A percentile compares a stretch with the other conserved stretches of the same genome.
Conservation (phyloP, 352 stramenopile genomes). For the Globisporangium polare region DNA sequence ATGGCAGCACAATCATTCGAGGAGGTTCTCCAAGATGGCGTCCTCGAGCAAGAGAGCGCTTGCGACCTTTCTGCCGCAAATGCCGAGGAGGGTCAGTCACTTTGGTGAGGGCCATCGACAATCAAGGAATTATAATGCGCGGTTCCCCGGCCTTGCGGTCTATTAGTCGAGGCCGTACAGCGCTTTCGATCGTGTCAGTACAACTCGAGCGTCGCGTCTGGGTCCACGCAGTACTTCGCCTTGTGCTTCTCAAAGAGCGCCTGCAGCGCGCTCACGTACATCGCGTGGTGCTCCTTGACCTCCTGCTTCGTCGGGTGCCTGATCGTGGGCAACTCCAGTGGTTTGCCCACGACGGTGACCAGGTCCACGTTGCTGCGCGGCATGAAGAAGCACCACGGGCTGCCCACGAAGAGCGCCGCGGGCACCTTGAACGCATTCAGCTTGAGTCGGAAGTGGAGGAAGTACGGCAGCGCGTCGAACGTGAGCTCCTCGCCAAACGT, state of each 20-base stretch:
- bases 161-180: too few species aligned
- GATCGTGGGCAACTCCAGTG: slow-evolving; percentile 84
- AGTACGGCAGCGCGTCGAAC: slow-evolving; percentile 84
- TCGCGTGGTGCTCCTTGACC: slow-evolving; percentile 82
- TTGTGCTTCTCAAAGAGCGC: slow-evolving; percentile 88
- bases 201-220: slow-evolving; percentile 44
- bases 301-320: slow-evolving; percentile 83
- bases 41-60: too few species aligned
- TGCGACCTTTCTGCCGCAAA: too few species aligned
- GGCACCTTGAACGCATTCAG: slow-evolving; percentile 86
- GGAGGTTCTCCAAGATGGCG: too few species aligned
- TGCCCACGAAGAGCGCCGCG: slow-evolving; percentile 73
- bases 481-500: slow-evolving; percentile 90
- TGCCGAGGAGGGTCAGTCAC: too few species aligned
- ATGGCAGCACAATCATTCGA: too few species aligned
- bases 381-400: slow-evolving; percentile 77
- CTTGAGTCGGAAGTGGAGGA: slow-evolving; percentile 71
- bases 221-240: slow-evolving; percentile 64
- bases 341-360: slow-evolving; percentile 87
- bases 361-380: slow-evolving; percentile 69
- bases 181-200: slow-evolving; percentile 20
- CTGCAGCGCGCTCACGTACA: slow-evolving; percentile 82
- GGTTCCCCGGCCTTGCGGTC: too few species aligned
- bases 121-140: too few species aligned
- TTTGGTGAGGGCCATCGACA: too few species aligned